Conservation (phyloP, 805 yeast genomes). For the Yarrowia sp. region DNA sequence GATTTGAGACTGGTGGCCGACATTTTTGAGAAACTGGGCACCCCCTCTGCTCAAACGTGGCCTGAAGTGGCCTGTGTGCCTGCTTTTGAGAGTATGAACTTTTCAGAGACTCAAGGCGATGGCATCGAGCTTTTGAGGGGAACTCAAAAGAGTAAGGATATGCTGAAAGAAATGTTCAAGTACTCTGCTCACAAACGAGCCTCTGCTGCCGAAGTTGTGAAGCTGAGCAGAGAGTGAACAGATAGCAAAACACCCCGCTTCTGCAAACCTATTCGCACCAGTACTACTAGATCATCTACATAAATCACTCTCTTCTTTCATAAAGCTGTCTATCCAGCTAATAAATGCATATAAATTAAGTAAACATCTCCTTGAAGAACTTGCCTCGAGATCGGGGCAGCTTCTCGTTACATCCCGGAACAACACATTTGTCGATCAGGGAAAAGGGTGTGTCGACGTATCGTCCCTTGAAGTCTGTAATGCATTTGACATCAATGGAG, state of each 20-base stretch:
- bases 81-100: slow-evolving; percentile 41
- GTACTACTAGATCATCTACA: not conserved
- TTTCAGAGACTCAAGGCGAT: slow-evolving; percentile 33
- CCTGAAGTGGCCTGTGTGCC: slow-evolving; percentile 41
- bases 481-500: not conserved
- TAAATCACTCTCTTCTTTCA: not conserved
- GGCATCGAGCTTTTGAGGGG: slow-evolving; percentile 12
- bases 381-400: slow-evolving; percentile 32
- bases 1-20: slow-evolving; percentile 67
- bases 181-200: slow-evolving; percentile 30
- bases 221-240: not conserved
- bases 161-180: not conserved
- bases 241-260: too few species aligned
- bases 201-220: slow-evolving; percentile 6
- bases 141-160: not conserved
- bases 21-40: slow-evolving; percentile 66
- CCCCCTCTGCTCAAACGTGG: slow-evolving; percentile 54
- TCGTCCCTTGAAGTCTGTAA: slow-evolving; percentile 33
- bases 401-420: slow-evolving; percentile 5
- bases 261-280: too few species aligned
- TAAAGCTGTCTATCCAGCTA: not conserved
- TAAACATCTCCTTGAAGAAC: slow-evolving; percentile 36
- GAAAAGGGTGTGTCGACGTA: slow-evolving; percentile 37
- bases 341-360: slow-evolving; percentile 31
- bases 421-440: slow-evolving; percentile 38